Base-by-base conservation (phyloP, 768 basidiomycete species). In the Lenzites betulinus region DNA sequence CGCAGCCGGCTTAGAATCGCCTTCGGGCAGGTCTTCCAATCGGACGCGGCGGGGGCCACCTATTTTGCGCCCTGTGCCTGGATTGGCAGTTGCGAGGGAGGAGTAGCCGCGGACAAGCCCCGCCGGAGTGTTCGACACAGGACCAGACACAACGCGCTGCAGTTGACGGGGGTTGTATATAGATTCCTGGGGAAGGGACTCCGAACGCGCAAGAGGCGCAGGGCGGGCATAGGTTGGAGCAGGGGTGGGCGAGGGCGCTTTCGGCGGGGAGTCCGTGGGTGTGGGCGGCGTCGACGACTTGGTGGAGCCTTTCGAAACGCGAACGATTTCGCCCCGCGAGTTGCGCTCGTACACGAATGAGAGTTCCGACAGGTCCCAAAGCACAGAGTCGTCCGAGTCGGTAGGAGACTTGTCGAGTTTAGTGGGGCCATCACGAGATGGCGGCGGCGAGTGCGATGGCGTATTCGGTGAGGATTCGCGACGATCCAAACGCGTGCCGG, bases 291-390 rank as follows among this genome's bases (percentile, higher is more conserved):
- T 76, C 28, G 79, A 75, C 23, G 77, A 71, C 47, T 82, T 80
- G 54, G 76, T 74, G 5, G 80, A 78, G 44, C 82, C 81, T 67
- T 85, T 86, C 7, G 84, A 83, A 18, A 81, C 76, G 13, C 87
- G 83, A 47, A 85, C 75, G 56, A 78, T 76, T 59, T 86, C 80
- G 7, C 86, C 86, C 8, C 82, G 75, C 12, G 77, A 74, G 74
- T 85, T 83, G 44, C 75, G 77, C 63, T 82, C 77, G 60, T 86
- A 89, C 65, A 85, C 84, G 71, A 89, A 88, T 7, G 85, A 87
- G 52, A 88, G 80, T 66, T 87, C 86, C 61, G 84, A 83, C 55
- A 83, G 74, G 52, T 63, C 62, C 48, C 57, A 63, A 15, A 63
- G 33, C 13, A 82, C 83, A 1, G 83, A 84, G 63, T 85, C 85